Percentiles rank a stretch among this genome's conserved stretches.
These are phyloP conservation scores for Citrus trifoliata DNA, from an alignment of 345 rosid species.

Conservation along the genomic window DNA sequence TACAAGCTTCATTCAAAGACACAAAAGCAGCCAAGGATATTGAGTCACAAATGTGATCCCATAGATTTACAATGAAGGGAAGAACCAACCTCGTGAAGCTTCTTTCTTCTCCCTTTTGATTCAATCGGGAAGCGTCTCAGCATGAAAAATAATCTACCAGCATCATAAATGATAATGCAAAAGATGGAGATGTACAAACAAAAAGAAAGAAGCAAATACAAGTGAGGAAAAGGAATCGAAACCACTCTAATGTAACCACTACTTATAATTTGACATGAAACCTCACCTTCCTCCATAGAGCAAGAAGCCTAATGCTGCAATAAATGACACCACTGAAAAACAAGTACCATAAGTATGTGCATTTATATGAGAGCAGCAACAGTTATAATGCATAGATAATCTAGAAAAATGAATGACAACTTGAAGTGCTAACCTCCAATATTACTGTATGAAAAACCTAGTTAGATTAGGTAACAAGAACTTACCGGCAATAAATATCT, in stretches of 20 bases:
- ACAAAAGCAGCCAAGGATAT: background rate
- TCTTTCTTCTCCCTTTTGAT: conserved; percentile 98
- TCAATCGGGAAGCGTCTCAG: conserved; percentile 94
- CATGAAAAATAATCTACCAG: conserved; percentile 84
- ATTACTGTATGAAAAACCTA: conserved; percentile 1
- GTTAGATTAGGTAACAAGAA: background rate
- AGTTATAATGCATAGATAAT: background rate
- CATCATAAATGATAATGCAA: conserved; percentile 2
- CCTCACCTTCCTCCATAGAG: conserved; percentile 96
- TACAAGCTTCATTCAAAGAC: background rate
- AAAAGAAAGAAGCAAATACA: conserved; percentile 3
- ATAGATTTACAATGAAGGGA: background rate
- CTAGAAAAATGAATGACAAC: background rate
- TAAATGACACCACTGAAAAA: conserved; percentile 72
- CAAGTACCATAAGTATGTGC: conserved; percentile 8
- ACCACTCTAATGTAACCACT: conserved; percentile 9
- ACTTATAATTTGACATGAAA: conserved; percentile 1
- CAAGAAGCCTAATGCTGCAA: conserved; percentile 93
- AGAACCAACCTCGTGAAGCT: conserved; percentile 80
- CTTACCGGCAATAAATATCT: conserved; percentile 87
- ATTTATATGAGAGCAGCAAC: background rate
- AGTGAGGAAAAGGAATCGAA: conserved; percentile 2
- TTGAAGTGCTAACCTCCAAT: conserved; percentile 2
- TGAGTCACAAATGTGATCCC: background rate
- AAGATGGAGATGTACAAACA: conserved; percentile 5